A percentile compares a stretch with the other conserved stretches of the same genome.
Conservation (phyloP, 2,329 filamentous ascomycete genomes). For the Talaromyces verruculosus region DNA sequence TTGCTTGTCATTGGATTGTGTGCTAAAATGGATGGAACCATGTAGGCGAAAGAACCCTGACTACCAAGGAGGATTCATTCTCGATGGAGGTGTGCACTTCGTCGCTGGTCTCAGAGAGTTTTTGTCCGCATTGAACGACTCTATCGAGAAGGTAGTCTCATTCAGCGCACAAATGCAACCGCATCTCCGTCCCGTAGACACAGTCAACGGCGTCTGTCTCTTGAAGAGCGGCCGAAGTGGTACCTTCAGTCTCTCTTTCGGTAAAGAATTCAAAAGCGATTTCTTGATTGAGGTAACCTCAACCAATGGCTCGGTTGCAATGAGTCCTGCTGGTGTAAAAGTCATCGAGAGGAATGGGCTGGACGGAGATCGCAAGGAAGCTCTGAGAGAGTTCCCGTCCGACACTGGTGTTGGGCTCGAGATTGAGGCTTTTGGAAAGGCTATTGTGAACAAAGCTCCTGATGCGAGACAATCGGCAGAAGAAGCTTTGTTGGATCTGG, state of each 20-base stretch:
- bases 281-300: slow-evolving; percentile 18
- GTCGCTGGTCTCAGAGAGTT: slow-evolving; percentile 63
- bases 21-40: background rate
- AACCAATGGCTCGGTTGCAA: slow-evolving; percentile 15
- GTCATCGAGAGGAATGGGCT: slow-evolving; percentile 5
- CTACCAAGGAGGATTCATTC: slow-evolving; percentile 73
- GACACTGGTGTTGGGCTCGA: background rate
- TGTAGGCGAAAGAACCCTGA: slow-evolving; percentile 60
- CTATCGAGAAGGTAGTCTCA: slow-evolving; percentile 53
- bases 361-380: background rate
- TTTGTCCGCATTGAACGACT: slow-evolving; percentile 35
- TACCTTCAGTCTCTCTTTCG: slow-evolving; percentile 53
- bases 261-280: slow-evolving; percentile 10
- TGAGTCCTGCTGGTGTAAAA: slow-evolving; percentile 14
- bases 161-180: slow-evolving; percentile 56
- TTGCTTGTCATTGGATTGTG: background rate
- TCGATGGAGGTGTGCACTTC: slow-evolving; percentile 75
- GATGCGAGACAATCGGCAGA: slow-evolving; percentile 23
- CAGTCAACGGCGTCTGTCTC: slow-evolving; percentile 60
- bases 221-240: slow-evolving; percentile 57
- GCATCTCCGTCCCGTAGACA: slow-evolving; percentile 66
- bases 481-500: slow-evolving; percentile 24
- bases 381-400: background rate
- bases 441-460: slow-evolving; percentile 20
- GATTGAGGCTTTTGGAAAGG: slow-evolving; percentile 6